Evolutionary conservation across 164 flowering plant species (phyloP), one percentile per base, ranked within the genome.

Genomic region (Vitis rupestris): DNA sequence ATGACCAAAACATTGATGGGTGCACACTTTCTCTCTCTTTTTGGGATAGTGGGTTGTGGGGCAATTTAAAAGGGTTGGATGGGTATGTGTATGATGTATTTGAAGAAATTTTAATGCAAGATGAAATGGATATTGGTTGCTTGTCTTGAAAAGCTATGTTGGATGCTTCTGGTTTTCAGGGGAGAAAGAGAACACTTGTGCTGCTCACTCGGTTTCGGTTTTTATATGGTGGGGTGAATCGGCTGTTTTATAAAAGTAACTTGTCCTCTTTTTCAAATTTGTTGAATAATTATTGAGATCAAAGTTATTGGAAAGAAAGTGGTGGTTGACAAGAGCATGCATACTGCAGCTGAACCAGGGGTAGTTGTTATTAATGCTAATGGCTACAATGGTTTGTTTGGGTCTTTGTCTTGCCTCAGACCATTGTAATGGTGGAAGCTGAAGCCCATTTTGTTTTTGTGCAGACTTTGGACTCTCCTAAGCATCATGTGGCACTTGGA

Each of bases 41-140:
- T 58, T 57, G 64, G 67, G 69, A 51, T 76, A 66, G 66, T 77
- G 76, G 74, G 61, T 53, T 15, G 61, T 73, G 58, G 80, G 76
- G 37, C 64, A 67, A 30, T 37, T 56, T 11, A 66, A 73, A 77
- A 76, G 70, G 70, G 73, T 51, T 56, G 31, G 70, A 68, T 76
- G 66, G 69, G 56, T 59, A 59, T 19, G 50, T 69, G 59, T 30
- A 59, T 76, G 16, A 72, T 69, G 73, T 72, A 68, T 54, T 48
- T 68, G 66, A 5, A 47, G 66, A 59, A 69, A 57, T 50, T 63
- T 61, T 14, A 74, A 10, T 64, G 76, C 70, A 76, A 76, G 67
- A 61, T 65, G 79, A 62, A 66, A 54, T 67, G 61, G 64, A 58
- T 67, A 71, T 67, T 71, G 60, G 71, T 65, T 61, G 51, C 23